Evolutionary conservation across 305 asterid species (phyloP), one percentile per base, ranked within the genome.

Genomic region (Withania somnifera): DNA sequence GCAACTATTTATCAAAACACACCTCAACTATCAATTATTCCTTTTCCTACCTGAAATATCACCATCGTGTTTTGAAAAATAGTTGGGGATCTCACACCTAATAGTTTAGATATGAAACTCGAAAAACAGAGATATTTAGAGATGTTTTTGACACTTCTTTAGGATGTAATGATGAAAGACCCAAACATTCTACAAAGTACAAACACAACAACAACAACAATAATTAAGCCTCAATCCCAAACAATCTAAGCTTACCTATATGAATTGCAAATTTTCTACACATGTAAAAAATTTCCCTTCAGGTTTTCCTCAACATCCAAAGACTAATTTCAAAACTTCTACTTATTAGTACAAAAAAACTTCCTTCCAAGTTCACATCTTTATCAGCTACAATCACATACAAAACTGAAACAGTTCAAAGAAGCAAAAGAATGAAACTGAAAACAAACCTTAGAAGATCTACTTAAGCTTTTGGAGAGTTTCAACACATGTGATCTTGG

Each of bases 371-470:
- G 26, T 17, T 73, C 79, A 50, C 61, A 15, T 7, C 79, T 26
- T 73, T 71, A 19, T 20, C 54, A 40, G 20, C 78, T 14, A 40
- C 78, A 71, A 42, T 69, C 78, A 42, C 57, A 15, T 28, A 61
- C 7, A 63, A 63, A 32, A 30, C 13, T 32, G 11, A 32, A 64
- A 64, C 47, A 32, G 73, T 17, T 30, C n/a, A 24, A 14, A 56
- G 75, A 3, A n/a, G n/a, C n/a, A n/a, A n/a, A n/a, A n/a, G n/a
- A n/a, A n/a, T n/a, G n/a, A n/a, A n/a, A n/a, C n/a, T n/a, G 13
- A 63, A 78, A 81, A 76, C 17, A 7, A 80, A 97, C 99, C 99
- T 93, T 94, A 57, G 99, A 95, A 87, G 98, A 92, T 90, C 96
- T 89, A 84, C 93, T 90, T 88, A 93, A 91, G 88, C 98, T 97